Base-by-base conservation (phyloP, 139 green algal species). In the Trebouxia sp. region DNA sequence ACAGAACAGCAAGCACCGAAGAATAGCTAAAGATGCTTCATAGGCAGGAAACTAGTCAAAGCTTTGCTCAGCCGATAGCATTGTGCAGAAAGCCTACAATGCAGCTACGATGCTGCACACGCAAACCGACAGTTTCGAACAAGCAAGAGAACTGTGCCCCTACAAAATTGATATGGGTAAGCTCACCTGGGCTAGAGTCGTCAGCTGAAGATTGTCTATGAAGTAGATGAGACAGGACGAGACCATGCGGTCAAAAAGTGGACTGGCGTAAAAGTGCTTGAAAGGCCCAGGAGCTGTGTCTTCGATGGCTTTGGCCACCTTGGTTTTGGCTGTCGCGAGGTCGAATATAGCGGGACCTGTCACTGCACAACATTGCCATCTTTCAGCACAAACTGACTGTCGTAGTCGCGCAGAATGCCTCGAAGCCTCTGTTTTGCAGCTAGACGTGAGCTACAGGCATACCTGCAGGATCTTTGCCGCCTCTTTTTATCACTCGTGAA, bases 191-290 rank as follows among this genome's bases (percentile, higher is more conserved):
- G 26, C 42, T 10, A 82, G 77, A 7, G 77, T 56, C 2, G 69
- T 47, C 28, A 65, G 58, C 11, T 82, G 55, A 32, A 82, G 70
- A 24, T 48, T 66, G 53, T 66, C 58, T 24, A 82, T 37, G 56
- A 82, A 76, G 58, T 75, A 72, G 38, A 82, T 51, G 24, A 75
- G 37, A 17, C 77, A 82, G 8, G 56, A 48, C 9, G 45, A 53
- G 35, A 75, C 38, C 55, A 82, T 66, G 9, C 37, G 41, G 56
- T 82, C 77, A 48, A 53, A 82, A 10, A 82, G 77, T 10, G 42
- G 77, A 26, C 53, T 82, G 26, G 69, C 38, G 39, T 65, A 82
- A 10, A 82, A 82, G 38, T 56, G 58, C 62, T 82, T 82, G 56
- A 82, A 82, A 24, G 41, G 77, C 12, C 62, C 38, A 50, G 77